phyloP scores from a whole-genome alignment of 208 protist species.

The Giardia muris region DNA sequence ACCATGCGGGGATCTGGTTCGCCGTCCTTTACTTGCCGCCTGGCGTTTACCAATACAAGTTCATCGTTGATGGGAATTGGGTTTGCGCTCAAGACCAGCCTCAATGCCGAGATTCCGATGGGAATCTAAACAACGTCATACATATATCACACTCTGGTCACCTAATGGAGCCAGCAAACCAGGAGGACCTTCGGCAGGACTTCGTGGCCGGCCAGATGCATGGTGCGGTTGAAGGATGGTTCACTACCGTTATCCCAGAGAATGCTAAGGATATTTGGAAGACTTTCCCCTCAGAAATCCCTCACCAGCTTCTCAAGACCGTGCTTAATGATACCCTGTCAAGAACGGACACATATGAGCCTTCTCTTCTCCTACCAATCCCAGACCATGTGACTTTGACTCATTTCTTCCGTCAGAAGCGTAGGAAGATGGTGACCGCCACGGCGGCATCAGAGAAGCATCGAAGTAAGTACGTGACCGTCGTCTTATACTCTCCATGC shows the following conservation, averaged over 20 bases:
- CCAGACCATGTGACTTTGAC: constrained; percentile 7
- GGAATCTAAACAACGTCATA: constrained; percentile 7
- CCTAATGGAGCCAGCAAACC: not conserved
- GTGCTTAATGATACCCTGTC: not conserved
- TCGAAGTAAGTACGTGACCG: not conserved
- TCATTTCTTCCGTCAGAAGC: constrained; percentile 11
- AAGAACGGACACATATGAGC: not conserved
- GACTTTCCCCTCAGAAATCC: not conserved
- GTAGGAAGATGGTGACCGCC: not conserved
- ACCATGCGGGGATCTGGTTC: not conserved
- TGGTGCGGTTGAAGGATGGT: not conserved
- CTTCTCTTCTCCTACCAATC: not conserved
- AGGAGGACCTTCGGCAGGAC: not conserved
- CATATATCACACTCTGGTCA: not conserved
- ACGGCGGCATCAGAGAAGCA: not conserved
- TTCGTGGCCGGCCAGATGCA: not conserved
- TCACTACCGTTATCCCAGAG: constrained; percentile 6
- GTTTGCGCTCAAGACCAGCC: not conserved
- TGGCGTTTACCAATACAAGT: constrained; percentile 12
- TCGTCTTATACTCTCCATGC: not conserved
- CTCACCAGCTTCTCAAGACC: constrained; percentile 1
- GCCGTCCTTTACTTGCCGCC: not conserved
- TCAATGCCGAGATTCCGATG: not conserved
- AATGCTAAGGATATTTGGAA: not conserved
- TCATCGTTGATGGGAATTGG: constrained; percentile 17